Evolutionary conservation across 768 basidiomycete species (phyloP), one percentile per base, ranked within the genome.

Genomic region (Mycena crocata): DNA sequence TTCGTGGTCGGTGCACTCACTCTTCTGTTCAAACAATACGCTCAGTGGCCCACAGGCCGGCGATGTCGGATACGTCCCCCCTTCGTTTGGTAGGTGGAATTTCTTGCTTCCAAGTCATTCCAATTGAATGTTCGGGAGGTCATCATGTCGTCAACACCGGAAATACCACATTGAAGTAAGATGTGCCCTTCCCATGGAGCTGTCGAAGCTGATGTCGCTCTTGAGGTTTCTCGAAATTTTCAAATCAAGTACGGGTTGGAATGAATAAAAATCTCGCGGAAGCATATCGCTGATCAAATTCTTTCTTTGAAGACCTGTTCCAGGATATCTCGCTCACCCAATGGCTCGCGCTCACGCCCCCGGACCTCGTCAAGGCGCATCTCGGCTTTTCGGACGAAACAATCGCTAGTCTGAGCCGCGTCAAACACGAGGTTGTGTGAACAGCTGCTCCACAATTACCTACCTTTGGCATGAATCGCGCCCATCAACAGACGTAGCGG

Each of bases 101-200:
- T 26, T 26, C 14, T 3, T 24, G 40, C 9, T 4, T 10, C 3
- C 40, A 24, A 42, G 48, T 24, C 21, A 6, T 40, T 61, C 52
- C 21, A 40, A 37, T 17, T 48, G 21, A 17, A 44, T 66, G 2
- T 26, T 59, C 23, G 24, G 57, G 68, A 85, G 89, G 89, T 1
- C 90, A 92, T 72, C 90, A 91, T 72, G 80, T 91, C 30, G 89
- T 91, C 74, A 90, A 91, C 74, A 87, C 83, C 5, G 89, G 89
- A 19, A 86, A 89, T 68, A 81, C 83, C 2, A 85, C 89, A 3
- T 74, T 91, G 40, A 80, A 76, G 65, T 87, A 86, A 37, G 10
- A 17, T 9, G 9, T 37, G 9, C 37, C 7, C n/a, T 45, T 24
- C 24, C 8, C 7, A 14, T 24, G 14, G 23, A 24, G 26, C 3